phyloP scores from a whole-genome alignment of 768 basidiomycete species.

The Termitomyces sp. region DNA sequence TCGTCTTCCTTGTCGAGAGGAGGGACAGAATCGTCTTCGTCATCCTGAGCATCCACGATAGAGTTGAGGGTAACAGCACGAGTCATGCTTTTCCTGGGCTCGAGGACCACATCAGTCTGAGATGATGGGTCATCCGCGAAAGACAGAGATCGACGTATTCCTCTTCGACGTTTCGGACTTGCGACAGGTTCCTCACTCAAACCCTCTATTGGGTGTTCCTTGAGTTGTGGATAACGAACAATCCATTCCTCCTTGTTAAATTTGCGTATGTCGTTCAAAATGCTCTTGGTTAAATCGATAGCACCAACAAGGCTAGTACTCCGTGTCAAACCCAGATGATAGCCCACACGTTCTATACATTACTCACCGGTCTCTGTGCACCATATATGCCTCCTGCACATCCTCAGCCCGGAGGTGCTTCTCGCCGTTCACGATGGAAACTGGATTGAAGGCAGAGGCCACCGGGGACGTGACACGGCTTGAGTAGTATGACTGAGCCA shows the following conservation, averaged over 20 bases:
- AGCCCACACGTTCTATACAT: not conserved
- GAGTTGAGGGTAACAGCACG: slow-evolving; percentile 57
- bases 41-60: slow-evolving; percentile 40
- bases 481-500: slow-evolving; percentile 39
- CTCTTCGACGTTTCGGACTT: slow-evolving; percentile 29
- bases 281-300: slow-evolving; percentile 63
- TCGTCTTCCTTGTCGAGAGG: slow-evolving; percentile 25
- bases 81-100: slow-evolving; percentile 40
- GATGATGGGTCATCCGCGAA: slow-evolving; percentile 79
- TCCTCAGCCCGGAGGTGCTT: slow-evolving; percentile 57
- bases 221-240: slow-evolving; percentile 79
- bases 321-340: slow-evolving; percentile 5
- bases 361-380: slow-evolving; percentile 69
- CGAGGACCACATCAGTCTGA: slow-evolving; percentile 60
- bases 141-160: slow-evolving; percentile 62
- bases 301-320: slow-evolving; percentile 60
- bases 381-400: slow-evolving; percentile 70
- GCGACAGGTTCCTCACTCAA: slow-evolving; percentile 21
- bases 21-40: slow-evolving; percentile 18
- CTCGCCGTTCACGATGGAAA: slow-evolving; percentile 27
- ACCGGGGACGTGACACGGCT: slow-evolving; percentile 28
- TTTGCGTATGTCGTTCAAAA: slow-evolving; percentile 63
- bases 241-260: slow-evolving; percentile 90
- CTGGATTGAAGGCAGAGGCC: slow-evolving; percentile 25
- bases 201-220: slow-evolving; percentile 31